Evolutionary conservation across 2,329 filamentous ascomycete species (phyloP).

Genomic region (Penicillium concentricum): DNA sequence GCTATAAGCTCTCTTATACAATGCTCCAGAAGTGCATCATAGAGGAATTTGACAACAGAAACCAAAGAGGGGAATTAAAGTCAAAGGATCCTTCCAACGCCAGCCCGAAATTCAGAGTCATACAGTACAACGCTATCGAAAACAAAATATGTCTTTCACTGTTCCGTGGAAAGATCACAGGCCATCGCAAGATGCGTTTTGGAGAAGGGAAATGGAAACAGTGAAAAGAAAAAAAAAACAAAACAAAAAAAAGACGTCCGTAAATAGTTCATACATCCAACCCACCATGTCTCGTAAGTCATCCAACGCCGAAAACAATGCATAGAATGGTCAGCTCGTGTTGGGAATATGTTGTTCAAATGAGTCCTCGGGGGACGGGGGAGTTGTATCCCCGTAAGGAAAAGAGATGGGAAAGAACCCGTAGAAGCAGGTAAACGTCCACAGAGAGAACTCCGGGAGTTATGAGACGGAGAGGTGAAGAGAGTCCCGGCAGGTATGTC

Average conservation of each 20-base stretch:
- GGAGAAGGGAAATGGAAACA: constrained; percentile 13
- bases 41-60: constrained; percentile 2
- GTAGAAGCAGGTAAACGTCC: neutral
- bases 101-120: constrained; percentile 13
- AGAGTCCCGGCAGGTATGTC: neutral
- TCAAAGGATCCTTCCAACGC: constrained; percentile 19
- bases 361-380: constrained; percentile 1
- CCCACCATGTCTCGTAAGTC: constrained; percentile 31
- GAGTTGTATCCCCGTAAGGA: neutral
- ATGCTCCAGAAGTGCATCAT: neutral
- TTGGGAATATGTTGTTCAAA: constrained; percentile 9
- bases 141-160: constrained; percentile 18
- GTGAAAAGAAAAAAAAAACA: constrained; percentile 20
- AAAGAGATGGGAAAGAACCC: neutral
- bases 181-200: constrained; percentile 12
- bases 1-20: neutral
- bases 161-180: constrained; percentile 10
- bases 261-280: constrained; percentile 35
- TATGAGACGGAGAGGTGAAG: neutral
- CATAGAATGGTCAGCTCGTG: constrained; percentile 20
- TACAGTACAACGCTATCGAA: constrained; percentile 24
- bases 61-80: constrained; percentile 24
- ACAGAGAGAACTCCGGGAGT: neutral
- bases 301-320: constrained; percentile 35
- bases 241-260: constrained; percentile 12